Conservation (phyloP, 148 eudicot genomes). For the Chenopodium formosanum region DNA sequence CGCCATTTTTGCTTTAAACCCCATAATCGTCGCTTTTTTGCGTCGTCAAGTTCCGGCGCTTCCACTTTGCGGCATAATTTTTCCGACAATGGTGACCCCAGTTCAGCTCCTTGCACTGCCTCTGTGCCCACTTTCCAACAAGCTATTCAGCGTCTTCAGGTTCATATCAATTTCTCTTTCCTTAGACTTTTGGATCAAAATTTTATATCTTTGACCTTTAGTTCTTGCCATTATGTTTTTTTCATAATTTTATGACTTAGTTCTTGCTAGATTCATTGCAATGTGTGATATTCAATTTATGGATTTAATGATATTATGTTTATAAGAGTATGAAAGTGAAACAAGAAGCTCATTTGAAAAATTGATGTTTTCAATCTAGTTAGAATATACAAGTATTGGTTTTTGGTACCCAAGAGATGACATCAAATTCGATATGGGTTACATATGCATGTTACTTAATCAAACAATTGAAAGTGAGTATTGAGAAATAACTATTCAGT, state of each 20-base stretch:
- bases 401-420: not conserved
- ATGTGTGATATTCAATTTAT: not conserved
- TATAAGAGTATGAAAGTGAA: not conserved
- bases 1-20: constrained; percentile 26
- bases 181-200: not conserved
- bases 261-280: not conserved
- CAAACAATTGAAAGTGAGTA: no score
- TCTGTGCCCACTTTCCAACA: constrained; percentile 80
- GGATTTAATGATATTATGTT: not conserved
- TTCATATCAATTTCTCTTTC: constrained; percentile 14
- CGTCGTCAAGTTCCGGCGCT: constrained; percentile 28
- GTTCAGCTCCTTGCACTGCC: constrained; percentile 27
- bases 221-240: no score
- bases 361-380: no score
- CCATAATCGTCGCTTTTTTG: constrained; percentile 32
- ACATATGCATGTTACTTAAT: no score
- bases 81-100: constrained; percentile 26
- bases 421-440: not conserved
- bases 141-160: constrained; percentile 98
- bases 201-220: no score
- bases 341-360: not conserved
- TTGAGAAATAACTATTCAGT: no score
- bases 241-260: no score
- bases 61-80: constrained; percentile 24
- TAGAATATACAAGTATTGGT: no score